A percentile compares a stretch with the other conserved stretches of the same genome.
Conservation (phyloP, 352 stramenopile genomes). For the Globisporangium nagaii region DNA sequence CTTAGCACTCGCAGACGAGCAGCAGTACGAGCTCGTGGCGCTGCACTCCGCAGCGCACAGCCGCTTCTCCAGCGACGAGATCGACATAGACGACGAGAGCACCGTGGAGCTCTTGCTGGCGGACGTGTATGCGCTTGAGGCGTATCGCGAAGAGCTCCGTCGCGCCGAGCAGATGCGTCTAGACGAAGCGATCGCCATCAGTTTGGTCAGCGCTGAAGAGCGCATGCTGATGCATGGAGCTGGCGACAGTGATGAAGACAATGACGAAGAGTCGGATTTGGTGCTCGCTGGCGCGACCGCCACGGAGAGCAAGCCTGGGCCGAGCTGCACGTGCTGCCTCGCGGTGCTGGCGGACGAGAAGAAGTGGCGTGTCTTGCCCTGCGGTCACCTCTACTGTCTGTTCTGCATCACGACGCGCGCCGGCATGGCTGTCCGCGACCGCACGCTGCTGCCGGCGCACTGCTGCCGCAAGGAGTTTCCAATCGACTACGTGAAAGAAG, state of each 20-base stretch:
- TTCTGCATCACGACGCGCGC: slow-evolving; percentile 49
- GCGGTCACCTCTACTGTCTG: slow-evolving; percentile 61
- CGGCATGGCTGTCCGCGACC: slow-evolving; percentile 51
- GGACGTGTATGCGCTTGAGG: slow-evolving; percentile 13
- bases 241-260: neutral
- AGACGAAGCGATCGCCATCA: slow-evolving; percentile 23
- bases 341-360: neutral
- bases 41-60: neutral
- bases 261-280: slow-evolving; percentile 1
- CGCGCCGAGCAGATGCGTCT: slow-evolving; percentile 9
- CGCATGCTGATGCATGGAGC: neutral
- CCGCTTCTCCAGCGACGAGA: slow-evolving; percentile 2
- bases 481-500: slow-evolving; percentile 9
- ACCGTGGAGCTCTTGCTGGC: neutral
- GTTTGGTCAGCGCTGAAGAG: slow-evolving; percentile 13
- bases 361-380: slow-evolving; percentile 16
- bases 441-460: slow-evolving; percentile 20
- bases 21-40: neutral
- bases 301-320: slow-evolving; percentile 1
- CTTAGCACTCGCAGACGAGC: neutral
- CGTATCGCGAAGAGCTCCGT: slow-evolving; percentile 12
- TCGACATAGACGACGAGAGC: neutral
- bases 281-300: neutral
- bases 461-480: slow-evolving; percentile 11
- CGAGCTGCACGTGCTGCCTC: slow-evolving; percentile 12